phyloP scores from a whole-genome alignment of 163 green algal species.

The Chlamydomonas reinhardtii region DNA sequence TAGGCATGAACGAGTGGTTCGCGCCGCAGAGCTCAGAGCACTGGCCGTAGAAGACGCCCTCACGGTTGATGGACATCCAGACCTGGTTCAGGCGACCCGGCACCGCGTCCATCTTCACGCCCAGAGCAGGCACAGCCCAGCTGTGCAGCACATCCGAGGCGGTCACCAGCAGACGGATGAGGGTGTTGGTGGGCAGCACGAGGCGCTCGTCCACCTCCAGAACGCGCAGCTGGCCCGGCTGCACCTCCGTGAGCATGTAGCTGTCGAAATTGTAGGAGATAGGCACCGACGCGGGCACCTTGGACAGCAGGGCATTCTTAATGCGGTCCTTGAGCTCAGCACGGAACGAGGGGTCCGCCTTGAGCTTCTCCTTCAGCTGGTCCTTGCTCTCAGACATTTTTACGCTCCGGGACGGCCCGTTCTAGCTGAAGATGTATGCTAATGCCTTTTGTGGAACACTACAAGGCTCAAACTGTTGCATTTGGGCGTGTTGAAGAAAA shows the following conservation, averaged over 20 bases:
- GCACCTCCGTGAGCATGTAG: conserved; percentile 68
- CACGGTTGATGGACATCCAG: conserved; percentile 78
- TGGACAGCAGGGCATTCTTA: conserved; percentile 52
- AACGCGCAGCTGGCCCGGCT: conserved; percentile 73
- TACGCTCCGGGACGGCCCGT: not conserved
- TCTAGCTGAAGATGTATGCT: not conserved
- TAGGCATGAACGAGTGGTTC: conserved; percentile 83
- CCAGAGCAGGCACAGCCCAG: conserved; percentile 78
- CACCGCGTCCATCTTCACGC: conserved; percentile 80
- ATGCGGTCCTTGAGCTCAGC: conserved; percentile 69
- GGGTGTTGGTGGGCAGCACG: conserved; percentile 76
- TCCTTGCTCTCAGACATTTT: conserved; percentile 51
- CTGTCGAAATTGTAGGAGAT: conserved; percentile 70
- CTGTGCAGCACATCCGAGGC: conserved; percentile 71
- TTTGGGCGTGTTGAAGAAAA: too few species aligned
- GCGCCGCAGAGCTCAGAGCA: conserved; percentile 82
- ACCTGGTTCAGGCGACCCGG: conserved; percentile 81
- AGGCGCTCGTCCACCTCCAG: conserved; percentile 75
- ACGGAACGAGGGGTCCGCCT: conserved; percentile 48
- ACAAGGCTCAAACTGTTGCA: too few species aligned
- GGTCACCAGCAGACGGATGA: conserved; percentile 73
- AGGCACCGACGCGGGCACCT: conserved; percentile 51
- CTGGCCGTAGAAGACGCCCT: conserved; percentile 82
- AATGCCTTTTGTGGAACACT: not conserved
- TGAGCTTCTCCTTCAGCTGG: conserved; percentile 69